Percentiles rank a stretch among this genome's conserved stretches.
Evolutionary conservation across 257 asterid genomes (phyloP).

Genomic region (Gentiana macrophylla): DNA sequence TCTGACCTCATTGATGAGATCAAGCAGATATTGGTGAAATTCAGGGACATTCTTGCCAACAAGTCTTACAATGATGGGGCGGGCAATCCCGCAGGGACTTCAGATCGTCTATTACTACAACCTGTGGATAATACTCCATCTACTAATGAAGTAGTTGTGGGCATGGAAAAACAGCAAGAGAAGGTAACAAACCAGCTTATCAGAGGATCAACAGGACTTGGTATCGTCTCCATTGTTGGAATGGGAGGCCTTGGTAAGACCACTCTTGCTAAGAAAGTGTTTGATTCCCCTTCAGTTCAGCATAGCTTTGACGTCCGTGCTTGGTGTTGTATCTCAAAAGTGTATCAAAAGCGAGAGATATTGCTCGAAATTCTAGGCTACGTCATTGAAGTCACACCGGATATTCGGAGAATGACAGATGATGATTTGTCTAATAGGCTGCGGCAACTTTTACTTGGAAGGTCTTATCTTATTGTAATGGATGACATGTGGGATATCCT

Average conservation of each 20-base stretch:
- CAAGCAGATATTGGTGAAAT: background rate
- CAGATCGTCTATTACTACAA: no score
- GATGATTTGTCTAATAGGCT: background rate
- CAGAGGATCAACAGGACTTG: background rate
- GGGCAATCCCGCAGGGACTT: background rate
- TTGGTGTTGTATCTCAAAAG: background rate
- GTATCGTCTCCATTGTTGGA: background rate
- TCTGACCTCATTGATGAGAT: background rate
- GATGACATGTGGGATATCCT: conserved; percentile 5
- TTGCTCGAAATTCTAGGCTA: background rate
- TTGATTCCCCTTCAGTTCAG: background rate
- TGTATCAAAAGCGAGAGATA: background rate
- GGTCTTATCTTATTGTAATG: background rate
- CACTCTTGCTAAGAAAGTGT: no score
- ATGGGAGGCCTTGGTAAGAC: background rate
- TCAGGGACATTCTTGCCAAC: background rate
- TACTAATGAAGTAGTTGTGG: background rate
- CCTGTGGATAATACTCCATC: no score
- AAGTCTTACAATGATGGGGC: background rate
- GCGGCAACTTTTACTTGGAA: background rate
- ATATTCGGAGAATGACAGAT: background rate
- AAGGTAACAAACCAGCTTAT: background rate
- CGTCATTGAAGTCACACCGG: background rate
- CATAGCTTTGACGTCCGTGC: background rate
- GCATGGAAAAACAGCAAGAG: background rate